These are phyloP conservation scores for Aureococcus anophagefferens DNA, from an alignment of 108 stramenopile species.

Conservation along the genomic window DNA sequence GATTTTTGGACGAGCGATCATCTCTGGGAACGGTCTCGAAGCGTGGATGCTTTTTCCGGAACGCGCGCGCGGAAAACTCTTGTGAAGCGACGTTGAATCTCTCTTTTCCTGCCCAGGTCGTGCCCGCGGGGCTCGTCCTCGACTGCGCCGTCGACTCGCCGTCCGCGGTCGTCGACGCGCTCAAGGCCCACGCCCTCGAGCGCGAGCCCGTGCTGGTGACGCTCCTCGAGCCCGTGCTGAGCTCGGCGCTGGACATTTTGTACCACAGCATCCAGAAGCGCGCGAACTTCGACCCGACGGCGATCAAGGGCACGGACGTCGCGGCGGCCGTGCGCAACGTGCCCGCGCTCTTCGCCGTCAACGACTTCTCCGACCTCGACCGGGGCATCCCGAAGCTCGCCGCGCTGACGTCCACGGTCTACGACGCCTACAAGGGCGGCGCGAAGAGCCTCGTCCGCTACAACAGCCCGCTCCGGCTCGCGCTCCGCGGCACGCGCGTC, in stretches of 20 bases:
- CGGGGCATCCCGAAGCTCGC: background rate
- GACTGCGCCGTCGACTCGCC: background rate
- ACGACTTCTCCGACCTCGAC: background rate
- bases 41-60: too few relatives aligned
- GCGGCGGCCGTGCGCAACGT: background rate
- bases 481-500: background rate
- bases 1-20: too few relatives aligned
- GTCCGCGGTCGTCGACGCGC: background rate
- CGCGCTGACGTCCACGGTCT: background rate
- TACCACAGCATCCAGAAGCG: background rate
- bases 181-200: background rate
- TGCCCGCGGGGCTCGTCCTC: background rate
- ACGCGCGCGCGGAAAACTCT: too few relatives aligned
- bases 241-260: background rate
- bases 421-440: background rate
- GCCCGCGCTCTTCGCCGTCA: background rate
- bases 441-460: background rate
- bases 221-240: background rate
- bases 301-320: background rate
- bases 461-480: background rate
- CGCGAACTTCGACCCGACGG: background rate
- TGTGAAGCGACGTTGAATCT: background rate
- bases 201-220: background rate
- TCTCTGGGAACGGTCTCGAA: too few relatives aligned
- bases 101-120: too few relatives aligned